A percentile compares a stretch with the other conserved stretches of the same genome.
Evolutionary conservation across 768 basidiomycete genomes (phyloP).

Genomic region (Phylloporus arenicola): DNA sequence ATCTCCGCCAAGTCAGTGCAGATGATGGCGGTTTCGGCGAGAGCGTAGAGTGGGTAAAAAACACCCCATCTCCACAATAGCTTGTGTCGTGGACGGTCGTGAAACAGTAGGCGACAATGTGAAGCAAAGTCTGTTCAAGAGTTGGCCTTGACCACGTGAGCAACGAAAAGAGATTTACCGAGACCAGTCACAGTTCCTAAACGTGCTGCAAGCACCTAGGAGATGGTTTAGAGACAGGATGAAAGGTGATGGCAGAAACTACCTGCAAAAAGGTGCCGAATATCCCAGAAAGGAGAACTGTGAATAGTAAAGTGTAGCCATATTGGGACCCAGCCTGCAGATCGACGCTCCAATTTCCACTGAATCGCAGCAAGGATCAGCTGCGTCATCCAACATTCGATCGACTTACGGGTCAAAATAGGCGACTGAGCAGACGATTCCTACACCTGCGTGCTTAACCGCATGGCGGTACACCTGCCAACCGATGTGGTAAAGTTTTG

Average conservation of each 20-base stretch:
- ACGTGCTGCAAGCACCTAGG: conserved; percentile 67
- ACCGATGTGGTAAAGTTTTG: conserved; percentile 19
- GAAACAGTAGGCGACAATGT: conserved; percentile 59
- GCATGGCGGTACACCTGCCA: conserved; percentile 43
- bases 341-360: conserved; percentile 89
- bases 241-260: background rate
- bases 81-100: conserved; percentile 58
- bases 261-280: conserved; percentile 82
- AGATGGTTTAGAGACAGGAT: conserved; percentile 3
- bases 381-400: background rate
- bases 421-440: conserved; percentile 82
- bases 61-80: conserved; percentile 52
- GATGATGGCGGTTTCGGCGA: conserved; percentile 69
- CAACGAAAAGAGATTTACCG: conserved; percentile 38
- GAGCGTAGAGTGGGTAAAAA: conserved; percentile 59
- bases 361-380: conserved; percentile 19
- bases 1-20: conserved; percentile 80
- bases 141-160: conserved; percentile 6
- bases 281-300: conserved; percentile 76
- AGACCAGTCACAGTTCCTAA: conserved; percentile 81
- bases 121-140: conserved; percentile 47
- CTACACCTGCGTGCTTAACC: conserved; percentile 69
- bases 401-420: conserved; percentile 78
- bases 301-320: conserved; percentile 83
- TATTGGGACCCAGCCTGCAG: conserved; percentile 80